phyloP scores from a whole-genome alignment of 305 asterid species.

The Fraxinus floribunda region DNA sequence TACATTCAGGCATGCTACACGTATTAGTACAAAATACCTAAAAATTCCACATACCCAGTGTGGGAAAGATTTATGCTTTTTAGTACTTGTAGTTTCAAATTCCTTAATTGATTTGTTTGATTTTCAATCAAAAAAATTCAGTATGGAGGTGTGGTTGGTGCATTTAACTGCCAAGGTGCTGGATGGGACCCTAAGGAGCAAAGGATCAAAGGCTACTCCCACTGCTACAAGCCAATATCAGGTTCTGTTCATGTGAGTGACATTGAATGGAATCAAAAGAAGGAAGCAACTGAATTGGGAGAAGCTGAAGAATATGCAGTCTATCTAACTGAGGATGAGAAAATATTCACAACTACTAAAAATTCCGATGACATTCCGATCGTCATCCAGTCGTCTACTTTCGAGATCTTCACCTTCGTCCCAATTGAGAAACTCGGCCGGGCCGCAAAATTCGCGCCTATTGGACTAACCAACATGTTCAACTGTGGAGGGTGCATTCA shows the following conservation, averaged over 20 bases:
- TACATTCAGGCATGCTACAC: neutral
- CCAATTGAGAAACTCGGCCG: conserved; percentile 42
- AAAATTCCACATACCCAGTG: neutral
- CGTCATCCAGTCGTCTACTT: conserved; percentile 51
- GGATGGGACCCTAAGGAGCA: conserved; percentile 81
- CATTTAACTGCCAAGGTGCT: conserved; percentile 89
- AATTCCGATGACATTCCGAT: conserved; percentile 40
- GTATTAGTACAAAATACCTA: neutral
- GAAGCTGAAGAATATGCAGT: conserved; percentile 64
- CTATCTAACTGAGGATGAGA: conserved; percentile 48
- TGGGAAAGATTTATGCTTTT: neutral
- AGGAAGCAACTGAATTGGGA: conserved; percentile 49
- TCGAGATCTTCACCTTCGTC: conserved; percentile 66
- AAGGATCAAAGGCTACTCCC: conserved; percentile 63
- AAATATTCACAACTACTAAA: conserved; percentile 32
- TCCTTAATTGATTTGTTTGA: neutral
- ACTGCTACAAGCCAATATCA: conserved; percentile 60
- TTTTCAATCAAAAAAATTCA: conserved; percentile 10
- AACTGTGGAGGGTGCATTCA: conserved; percentile 60
- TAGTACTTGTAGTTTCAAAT: neutral
- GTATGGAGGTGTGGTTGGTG: conserved; percentile 83
- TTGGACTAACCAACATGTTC: conserved; percentile 67
- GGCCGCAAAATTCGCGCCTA: conserved; percentile 52
- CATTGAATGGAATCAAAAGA: conserved; percentile 63
- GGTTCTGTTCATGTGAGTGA: conserved; percentile 48